Percentiles rank a stretch among this genome's conserved stretches.
Evolutionary conservation across 108 stramenopile species (phyloP).

Genomic region (Stephanodiscus minutulus): DNA sequence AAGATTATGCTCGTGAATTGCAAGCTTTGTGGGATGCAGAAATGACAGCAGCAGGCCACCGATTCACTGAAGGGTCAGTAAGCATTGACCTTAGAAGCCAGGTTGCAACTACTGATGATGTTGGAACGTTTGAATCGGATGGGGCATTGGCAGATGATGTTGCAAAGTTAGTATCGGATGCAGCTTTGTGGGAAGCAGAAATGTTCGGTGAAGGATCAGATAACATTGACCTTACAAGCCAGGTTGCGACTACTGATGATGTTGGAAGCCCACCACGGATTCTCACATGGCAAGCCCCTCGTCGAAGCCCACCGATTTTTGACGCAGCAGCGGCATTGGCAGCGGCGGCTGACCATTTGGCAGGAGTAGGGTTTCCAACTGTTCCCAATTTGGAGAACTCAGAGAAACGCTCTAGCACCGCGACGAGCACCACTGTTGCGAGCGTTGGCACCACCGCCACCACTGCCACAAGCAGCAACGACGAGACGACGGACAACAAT

Average conservation of each 20-base stretch:
- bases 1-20: slow-evolving; percentile 59
- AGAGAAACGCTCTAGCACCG: no score
- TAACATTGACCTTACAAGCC: no score
- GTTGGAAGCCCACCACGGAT: no score
- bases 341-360: slow-evolving; percentile 19
- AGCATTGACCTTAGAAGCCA: slow-evolving; percentile 18
- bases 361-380: neutral
- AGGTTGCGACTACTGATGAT: no score
- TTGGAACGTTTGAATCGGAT: slow-evolving; percentile 14
- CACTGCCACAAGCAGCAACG: slow-evolving; percentile 12
- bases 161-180: slow-evolving; percentile 11
- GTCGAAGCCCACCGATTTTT: no score
- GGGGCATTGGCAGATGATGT: no score
- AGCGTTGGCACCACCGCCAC: neutral
- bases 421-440: neutral
- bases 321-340: no score
- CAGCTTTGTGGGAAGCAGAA: no score
- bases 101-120: slow-evolving; percentile 25
- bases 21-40: slow-evolving; percentile 64
- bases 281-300: no score
- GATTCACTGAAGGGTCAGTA: neutral
- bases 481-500: neutral
- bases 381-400: no score
- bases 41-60: neutral
- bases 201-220: no score